These are phyloP conservation scores for Bauhinia variegata DNA, from an alignment of 306 rosid species.

Conservation along the genomic window DNA sequence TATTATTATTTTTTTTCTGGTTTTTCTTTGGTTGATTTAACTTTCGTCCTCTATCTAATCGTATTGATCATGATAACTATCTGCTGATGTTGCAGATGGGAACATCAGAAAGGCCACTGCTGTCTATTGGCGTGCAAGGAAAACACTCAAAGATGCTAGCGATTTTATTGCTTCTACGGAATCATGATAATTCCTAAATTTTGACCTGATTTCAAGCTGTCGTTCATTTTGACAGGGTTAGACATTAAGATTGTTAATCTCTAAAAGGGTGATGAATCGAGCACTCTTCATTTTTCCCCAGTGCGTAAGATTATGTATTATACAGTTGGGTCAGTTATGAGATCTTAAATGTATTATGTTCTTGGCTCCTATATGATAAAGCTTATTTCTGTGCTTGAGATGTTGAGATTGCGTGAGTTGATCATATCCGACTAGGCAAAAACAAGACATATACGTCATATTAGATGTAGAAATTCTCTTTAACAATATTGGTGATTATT, in stretches of 20 bases:
- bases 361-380: too few relatives aligned
- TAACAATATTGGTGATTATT: too few relatives aligned
- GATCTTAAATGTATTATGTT: too few relatives aligned
- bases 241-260: conserved; percentile 15
- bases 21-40: conserved; percentile 13
- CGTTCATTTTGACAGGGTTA: neutral
- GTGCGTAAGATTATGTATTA: too few relatives aligned
- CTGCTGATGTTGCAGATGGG: conserved; percentile 68
- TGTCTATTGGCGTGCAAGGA: conserved; percentile 74
- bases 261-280: neutral
- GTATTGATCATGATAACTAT: conserved; percentile 4
- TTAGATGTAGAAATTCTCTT: too few relatives aligned
- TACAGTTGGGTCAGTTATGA: too few relatives aligned
- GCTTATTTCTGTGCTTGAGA: too few relatives aligned
- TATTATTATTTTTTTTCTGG: neutral
- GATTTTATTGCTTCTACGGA: conserved; percentile 49
- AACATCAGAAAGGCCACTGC: conserved; percentile 72
- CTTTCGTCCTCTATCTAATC: neutral
- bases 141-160: conserved; percentile 63
- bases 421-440: too few relatives aligned
- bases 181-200: conserved; percentile 49
- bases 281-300: conserved; percentile 6
- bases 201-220: conserved; percentile 34
- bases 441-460: too few relatives aligned
- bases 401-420: too few relatives aligned